Evolutionary conservation across 2,329 filamentous ascomycete genomes (phyloP), one percentile per base, ranked within the genome.

Genomic region (Apiospora phragmitis): DNA sequence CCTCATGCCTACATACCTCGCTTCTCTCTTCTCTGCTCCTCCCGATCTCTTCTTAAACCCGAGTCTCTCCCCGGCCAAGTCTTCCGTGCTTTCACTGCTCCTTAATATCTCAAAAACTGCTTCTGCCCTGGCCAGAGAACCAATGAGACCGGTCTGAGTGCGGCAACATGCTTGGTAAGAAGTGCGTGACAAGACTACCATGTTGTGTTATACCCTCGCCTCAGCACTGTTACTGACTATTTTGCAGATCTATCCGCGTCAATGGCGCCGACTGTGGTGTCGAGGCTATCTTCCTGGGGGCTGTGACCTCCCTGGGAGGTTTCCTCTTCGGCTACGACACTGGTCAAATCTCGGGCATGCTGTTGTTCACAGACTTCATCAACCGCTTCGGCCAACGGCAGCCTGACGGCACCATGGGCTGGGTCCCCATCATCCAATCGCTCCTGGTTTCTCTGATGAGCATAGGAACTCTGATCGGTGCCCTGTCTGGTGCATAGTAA

Each of bases 311-410:
- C 62, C 85, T 91, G 51, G 89, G 89, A 72, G 89, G 88, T 66
- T 89, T 89, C 78, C 84, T 91, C 72, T 90, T 90, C 77, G 89
- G 89, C 66, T 90, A 90, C 74, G 89, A 91, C 74, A 91, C 88
- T 12, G 89, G 88, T 73, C 87, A 89, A 75, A 89, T 90, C 68
- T 88, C 86, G 8, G 82, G 80, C 51, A 83, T 87, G 76, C 79
- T 87, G 12, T 78, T 85, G 24, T 87, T 87, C 76, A 70, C 77
- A 12, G 87, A 91, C 78, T 91, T 89, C 76, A 82, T 84, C 38
- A 68, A 83, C n/a, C 85, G 88, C 12, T 91, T 91, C 73, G 88
- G 85, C 24, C 83, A 86, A 70, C 75, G 77, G 1, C 79, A 83
- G 32, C 66, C 78, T 2, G 75, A 84, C 16, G 85, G 84, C 9